Base-by-base conservation (phyloP, 108 stramenopile genomes). In the Hondaea fermentalgiana region DNA sequence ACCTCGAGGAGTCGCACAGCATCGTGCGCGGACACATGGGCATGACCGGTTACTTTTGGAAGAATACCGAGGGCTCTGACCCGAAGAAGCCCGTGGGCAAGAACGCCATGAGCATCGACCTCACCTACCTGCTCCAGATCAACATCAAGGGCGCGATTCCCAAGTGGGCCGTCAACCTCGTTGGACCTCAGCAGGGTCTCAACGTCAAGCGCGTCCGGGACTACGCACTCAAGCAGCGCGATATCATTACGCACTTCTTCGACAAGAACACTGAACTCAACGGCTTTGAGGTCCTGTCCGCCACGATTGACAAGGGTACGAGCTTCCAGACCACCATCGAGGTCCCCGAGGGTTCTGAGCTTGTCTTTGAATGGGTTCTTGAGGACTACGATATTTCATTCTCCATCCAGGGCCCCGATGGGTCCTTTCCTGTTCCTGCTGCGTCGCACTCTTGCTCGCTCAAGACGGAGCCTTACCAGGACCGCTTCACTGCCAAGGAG, bases 11-110 rank as follows among this genome's bases (percentile, higher is more conserved):
- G 76, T 83, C 76, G n/a, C 76, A 83, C 76, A 16, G 49, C 25
- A 83, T 83, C 28, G 51, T 83, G 8, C 76, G 76, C n/a, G 76
- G 76, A 12, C 45, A 83, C 76, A 83, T 83, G 76, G 76, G 76
- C 76, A 83, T 83, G 76, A 83, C 76, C n/a, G 76, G 76, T 0
- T 83, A 83, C 51, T 83, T 83, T 28, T 83, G 76, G 76, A 83
- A 83, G 51, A 83, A 83, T 4, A 83, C 76, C 28, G 49, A 47
- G 49, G 76, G 76, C 76, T 53, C 76, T 17, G 76, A 83, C 76
- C 76, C 76, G 19, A 83, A 83, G 76, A 83, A 83, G 51, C 76
- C 76, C 51, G 49, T 83, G 14, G 76, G 76, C n/a, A 83, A 83
- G 51, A 83, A 83, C 49, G 45, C 76, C 49, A 83, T 83, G 76